Evolutionary conservation across 371 early-diverging fungal species (phyloP), one percentile per base, ranked within the genome.

Genomic region (Mortierella sp.): DNA sequence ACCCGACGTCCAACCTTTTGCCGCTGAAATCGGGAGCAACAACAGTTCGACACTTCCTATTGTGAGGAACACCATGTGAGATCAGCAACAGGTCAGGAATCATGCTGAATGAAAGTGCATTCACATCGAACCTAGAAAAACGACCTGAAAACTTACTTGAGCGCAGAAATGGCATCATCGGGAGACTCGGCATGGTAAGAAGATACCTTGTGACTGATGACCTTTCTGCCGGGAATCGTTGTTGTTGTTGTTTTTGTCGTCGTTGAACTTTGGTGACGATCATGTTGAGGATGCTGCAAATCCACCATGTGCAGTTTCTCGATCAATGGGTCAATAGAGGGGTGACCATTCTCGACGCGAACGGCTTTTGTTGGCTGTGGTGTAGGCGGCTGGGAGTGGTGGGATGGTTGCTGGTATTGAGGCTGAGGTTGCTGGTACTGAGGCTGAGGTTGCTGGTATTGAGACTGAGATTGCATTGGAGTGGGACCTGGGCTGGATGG

Each of bases 91-190:
- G 49, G 41, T 14, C 5, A 39, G 47, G 46, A 24, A 60, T 38
- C 34, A 34, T 34, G 47, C 19, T 5, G 18, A 43, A 50, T 58
- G 26, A 60, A 23, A 53, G 30, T 49, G 24, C 41, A 55, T 49
- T 19, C 38, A 60, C 28, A 43, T 30, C 49, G 54, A 9, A 46
- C 39, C 54, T 49, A 30, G 61, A 53, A 12, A 12, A 26, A 34
- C 8, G 10, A 28, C 39, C 41, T 26, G 31, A 51, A 53, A 18
- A 65, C 76, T 57, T 69, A 74, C 76, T 69, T 64, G 54, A 74
- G 62, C 2, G 39, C 9, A 6, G 76, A 50, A 50, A 74, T 69
- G 34, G 76, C 50, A 41, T 72, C 73, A 12, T 69, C 69, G 9
- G 53, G 49, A 1, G 26, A 34, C 10, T 51, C 66, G 9, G 43